Percentiles rank a stretch among this genome's conserved stretches.
Conservation (phyloP, 768 basidiomycete genomes). For the Krasilnikovozyma curviuscula region DNA sequence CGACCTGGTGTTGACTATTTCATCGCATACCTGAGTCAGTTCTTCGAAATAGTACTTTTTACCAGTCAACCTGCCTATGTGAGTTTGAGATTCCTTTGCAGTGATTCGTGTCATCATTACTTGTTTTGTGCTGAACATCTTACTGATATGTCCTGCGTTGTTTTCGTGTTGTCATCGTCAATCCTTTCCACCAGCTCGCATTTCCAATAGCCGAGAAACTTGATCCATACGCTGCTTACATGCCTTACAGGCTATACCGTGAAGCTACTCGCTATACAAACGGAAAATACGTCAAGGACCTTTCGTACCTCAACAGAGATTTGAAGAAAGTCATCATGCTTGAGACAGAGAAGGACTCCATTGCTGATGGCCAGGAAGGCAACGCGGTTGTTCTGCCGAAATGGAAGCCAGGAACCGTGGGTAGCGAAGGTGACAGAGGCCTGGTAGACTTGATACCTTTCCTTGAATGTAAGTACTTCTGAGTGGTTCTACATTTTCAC, state of each 20-base stretch:
- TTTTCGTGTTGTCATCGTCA: not conserved
- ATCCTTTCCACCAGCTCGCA: slow-evolving; percentile 44
- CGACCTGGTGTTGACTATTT: slow-evolving; percentile 97
- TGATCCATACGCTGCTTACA: slow-evolving; percentile 77
- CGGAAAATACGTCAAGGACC: slow-evolving; percentile 77
- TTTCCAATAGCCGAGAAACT: slow-evolving; percentile 75
- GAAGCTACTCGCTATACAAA: slow-evolving; percentile 71
- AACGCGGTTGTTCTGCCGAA: slow-evolving; percentile 66
- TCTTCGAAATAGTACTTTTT: slow-evolving; percentile 94
- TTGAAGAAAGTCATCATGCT: slow-evolving; percentile 72
- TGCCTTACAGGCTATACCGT: slow-evolving; percentile 76
- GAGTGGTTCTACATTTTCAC: not conserved
- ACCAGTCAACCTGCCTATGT: slow-evolving; percentile 79
- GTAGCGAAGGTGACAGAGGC: slow-evolving; percentile 49
- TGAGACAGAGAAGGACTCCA: slow-evolving; percentile 57
- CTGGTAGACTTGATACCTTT: slow-evolving; percentile 89
- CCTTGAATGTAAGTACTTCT: slow-evolving; percentile 53
- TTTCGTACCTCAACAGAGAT: slow-evolving; percentile 86
- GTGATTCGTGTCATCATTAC: not conserved
- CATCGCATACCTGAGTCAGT: slow-evolving; percentile 88
- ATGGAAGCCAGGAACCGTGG: too few relatives aligned
- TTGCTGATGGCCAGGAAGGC: slow-evolving; percentile 59
- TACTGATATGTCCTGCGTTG: not conserved
- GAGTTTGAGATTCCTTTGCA: slow-evolving; percentile 25
- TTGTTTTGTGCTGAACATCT: not conserved